phyloP scores from a whole-genome alignment of 768 basidiomycete species.

The Lenzites betulinus region DNA sequence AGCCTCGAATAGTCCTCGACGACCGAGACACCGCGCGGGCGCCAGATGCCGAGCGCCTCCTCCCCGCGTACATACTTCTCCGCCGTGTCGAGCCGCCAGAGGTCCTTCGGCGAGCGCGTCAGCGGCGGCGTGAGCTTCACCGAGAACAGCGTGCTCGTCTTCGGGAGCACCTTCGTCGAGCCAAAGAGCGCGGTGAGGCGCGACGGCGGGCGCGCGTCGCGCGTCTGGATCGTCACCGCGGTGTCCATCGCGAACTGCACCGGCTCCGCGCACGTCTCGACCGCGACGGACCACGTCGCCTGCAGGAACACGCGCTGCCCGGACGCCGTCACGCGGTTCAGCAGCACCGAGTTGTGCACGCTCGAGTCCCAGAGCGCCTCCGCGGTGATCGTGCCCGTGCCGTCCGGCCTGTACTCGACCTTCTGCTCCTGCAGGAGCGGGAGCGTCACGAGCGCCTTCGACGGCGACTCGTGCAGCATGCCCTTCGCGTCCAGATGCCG shows the following conservation, averaged over 20 bases:
- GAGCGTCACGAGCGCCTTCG: constrained; percentile 69
- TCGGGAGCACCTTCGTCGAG: constrained; percentile 73
- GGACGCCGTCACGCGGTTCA: constrained; percentile 81
- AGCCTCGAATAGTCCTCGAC: constrained; percentile 84
- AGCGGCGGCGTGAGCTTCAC: constrained; percentile 81
- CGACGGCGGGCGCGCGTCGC: constrained; percentile 85
- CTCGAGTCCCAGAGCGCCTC: constrained; percentile 93
- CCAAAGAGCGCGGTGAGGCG: constrained; percentile 76
- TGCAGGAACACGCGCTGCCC: constrained; percentile 82
- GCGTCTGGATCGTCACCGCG: constrained; percentile 77
- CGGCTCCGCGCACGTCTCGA: constrained; percentile 84
- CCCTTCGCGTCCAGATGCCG: constrained; percentile 85
- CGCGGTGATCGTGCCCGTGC: constrained; percentile 69
- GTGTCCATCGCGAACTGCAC: constrained; percentile 89
- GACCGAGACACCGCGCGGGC: constrained; percentile 82
- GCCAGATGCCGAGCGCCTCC: constrained; percentile 81
- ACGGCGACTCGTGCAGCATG: constrained; percentile 74
- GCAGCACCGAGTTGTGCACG: constrained; percentile 78
- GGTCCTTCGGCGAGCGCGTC: constrained; percentile 82
- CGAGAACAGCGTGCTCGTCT: constrained; percentile 82
- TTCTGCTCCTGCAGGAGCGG: constrained; percentile 72
- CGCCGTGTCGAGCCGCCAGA: constrained; percentile 94
- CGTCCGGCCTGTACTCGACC: constrained; percentile 81
- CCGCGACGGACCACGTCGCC: constrained; percentile 73
- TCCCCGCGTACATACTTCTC: constrained; percentile 96